Evolutionary conservation across 768 basidiomycete genomes (phyloP).

Genomic region (Exsudoporus frostii): DNA sequence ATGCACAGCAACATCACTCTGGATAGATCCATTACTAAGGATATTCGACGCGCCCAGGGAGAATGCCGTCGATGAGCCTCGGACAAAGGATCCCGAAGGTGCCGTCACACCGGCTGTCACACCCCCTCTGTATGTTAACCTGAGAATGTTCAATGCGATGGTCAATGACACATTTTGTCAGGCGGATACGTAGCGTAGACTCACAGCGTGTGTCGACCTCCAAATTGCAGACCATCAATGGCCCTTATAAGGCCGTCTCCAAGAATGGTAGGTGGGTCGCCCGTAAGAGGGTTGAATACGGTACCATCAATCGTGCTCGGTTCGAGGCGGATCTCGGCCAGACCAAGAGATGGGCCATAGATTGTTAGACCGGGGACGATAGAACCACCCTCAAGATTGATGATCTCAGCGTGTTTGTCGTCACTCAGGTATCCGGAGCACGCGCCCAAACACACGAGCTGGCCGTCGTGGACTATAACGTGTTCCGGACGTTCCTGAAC

Average conservation of each 20-base stretch:
- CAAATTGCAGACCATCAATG: constrained; percentile 38
- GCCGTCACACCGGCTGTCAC: constrained; percentile 60
- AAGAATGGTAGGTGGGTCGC: constrained; percentile 34
- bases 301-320: constrained; percentile 67
- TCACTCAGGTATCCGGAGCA: constrained; percentile 23
- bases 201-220: constrained; percentile 12
- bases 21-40: constrained; percentile 21
- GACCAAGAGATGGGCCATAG: constrained; percentile 68
- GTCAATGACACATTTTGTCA: background rate
- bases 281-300: constrained; percentile 52
- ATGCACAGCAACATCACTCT: constrained; percentile 62
- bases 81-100: constrained; percentile 48
- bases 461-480: constrained; percentile 48
- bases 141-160: constrained; percentile 22
- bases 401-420: constrained; percentile 27
- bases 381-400: constrained; percentile 72
- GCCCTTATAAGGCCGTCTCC: constrained; percentile 27
- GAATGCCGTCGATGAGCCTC: constrained; percentile 62
- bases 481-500: constrained; percentile 24
- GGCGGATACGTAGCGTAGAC: constrained; percentile 11
- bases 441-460: constrained; percentile 47
- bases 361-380: constrained; percentile 68
- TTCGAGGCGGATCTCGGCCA: constrained; percentile 67
- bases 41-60: constrained; percentile 44
- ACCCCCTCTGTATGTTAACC: constrained; percentile 65